Percentiles rank a stretch among this genome's conserved stretches.
Conservation (phyloP, 768 basidiomycete genomes). For the Suillus cothurnatus region DNA sequence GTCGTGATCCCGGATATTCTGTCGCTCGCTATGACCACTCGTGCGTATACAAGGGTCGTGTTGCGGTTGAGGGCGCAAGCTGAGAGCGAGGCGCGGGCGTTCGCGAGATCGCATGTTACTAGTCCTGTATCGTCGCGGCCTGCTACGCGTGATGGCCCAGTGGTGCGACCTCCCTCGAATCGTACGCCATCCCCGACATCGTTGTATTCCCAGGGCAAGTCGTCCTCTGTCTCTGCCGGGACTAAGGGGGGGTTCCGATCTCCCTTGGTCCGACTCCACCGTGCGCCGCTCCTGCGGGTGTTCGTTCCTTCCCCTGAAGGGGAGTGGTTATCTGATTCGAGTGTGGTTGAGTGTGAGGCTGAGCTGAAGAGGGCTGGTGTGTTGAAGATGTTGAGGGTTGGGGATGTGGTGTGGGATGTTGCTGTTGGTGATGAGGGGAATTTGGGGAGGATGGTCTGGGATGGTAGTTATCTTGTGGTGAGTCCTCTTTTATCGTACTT, state of each 20-base stretch:
- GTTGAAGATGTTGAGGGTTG: conserved; percentile 60
- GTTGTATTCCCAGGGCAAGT: conserved; percentile 29
- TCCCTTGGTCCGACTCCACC: conserved; percentile 67
- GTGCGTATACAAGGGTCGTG: conserved; percentile 80
- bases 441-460: conserved; percentile 82
- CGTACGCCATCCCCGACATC: conserved; percentile 67
- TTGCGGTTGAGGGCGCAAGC: conserved; percentile 79
- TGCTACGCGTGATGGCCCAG: not conserved
- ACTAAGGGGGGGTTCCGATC: conserved; percentile 53
- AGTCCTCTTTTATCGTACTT: not conserved
- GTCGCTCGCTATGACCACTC: conserved; percentile 58
- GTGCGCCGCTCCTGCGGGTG: conserved; percentile 77
- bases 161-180: conserved; percentile 41
- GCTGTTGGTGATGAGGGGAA: conserved; percentile 88
- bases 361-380: conserved; percentile 76
- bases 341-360: conserved; percentile 79
- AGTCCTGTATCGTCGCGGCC: conserved; percentile 8
- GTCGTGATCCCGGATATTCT: conserved; percentile 45
- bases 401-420: conserved; percentile 87
- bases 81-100: conserved; percentile 50
- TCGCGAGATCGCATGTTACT: conserved; percentile 17
- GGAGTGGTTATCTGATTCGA: conserved; percentile 82
- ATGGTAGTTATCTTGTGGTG: conserved; percentile 86
- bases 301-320: conserved; percentile 88
- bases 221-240: conserved; percentile 20